Evolutionary conservation across 2,329 filamentous ascomycete species (phyloP).

Genomic region (Colletotrichum tamarilloi): DNA sequence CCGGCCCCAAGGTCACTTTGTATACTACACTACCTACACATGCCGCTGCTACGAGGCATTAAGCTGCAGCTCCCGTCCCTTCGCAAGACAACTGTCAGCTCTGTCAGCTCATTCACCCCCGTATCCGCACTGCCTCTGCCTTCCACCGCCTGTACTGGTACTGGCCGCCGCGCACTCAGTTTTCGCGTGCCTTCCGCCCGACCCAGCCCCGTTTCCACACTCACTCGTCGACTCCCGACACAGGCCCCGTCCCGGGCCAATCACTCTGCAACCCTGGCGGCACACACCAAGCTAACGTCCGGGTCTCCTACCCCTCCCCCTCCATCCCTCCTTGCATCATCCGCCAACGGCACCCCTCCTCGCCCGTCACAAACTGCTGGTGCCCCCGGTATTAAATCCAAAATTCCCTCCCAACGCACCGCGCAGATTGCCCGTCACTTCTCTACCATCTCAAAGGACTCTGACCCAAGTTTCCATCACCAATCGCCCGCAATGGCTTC

Average conservation of each 20-base stretch:
- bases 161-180: conserved; percentile 12
- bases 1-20: conserved; percentile 9
- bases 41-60: conserved; percentile 33
- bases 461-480: conserved; percentile 37
- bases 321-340: conserved; percentile 43
- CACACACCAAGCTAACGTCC: conserved; percentile 38
- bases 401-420: conserved; percentile 62
- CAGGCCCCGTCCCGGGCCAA: conserved; percentile 41
- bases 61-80: conserved; percentile 24
- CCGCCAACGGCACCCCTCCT: conserved; percentile 36
- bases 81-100: conserved; percentile 21
- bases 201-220: conserved; percentile 31
- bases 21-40: conserved; percentile 18
- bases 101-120: conserved; percentile 2
- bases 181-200: conserved; percentile 28
- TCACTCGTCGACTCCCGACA: conserved; percentile 34
- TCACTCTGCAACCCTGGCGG: conserved; percentile 44
- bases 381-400: conserved; percentile 41
- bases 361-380: conserved; percentile 29
- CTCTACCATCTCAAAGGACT: conserved; percentile 48
- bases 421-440: conserved; percentile 67
- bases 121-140: conserved; percentile 6
- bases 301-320: conserved; percentile 44
- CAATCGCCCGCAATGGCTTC: conserved; percentile 65
- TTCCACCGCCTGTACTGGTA: conserved; percentile 3